Percentiles rank a stretch among this genome's conserved stretches.
Evolutionary conservation across 2,329 filamentous ascomycete species (phyloP).

Genomic region (Cytospora piceae): DNA sequence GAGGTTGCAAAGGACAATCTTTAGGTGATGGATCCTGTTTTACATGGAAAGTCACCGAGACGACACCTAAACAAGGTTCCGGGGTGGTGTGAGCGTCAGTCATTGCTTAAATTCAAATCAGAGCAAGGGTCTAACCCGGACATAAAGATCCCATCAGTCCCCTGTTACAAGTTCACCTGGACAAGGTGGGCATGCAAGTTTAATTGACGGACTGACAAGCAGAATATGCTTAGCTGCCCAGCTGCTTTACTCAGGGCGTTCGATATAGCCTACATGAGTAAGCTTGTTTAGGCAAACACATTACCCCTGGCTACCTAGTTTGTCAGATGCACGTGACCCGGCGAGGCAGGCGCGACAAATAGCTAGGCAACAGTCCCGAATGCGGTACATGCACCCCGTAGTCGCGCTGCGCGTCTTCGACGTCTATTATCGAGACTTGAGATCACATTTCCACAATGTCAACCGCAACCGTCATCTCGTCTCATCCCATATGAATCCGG

Average conservation of each 20-base stretch:
- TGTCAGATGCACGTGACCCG: conserved; percentile 23
- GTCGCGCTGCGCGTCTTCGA: conserved; percentile 5
- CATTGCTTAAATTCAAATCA: background rate
- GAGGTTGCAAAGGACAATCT: background rate
- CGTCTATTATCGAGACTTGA: background rate
- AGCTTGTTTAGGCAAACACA: background rate
- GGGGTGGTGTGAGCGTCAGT: background rate
- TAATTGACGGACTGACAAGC: too few species aligned
- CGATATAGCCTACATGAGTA: background rate
- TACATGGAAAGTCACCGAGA: background rate
- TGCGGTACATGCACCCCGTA: background rate
- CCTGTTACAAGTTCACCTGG: background rate
- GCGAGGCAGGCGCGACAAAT: conserved; percentile 15
- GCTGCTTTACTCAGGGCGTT: background rate
- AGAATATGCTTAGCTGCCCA: background rate
- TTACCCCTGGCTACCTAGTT: background rate
- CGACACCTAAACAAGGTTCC: background rate
- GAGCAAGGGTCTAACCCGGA: background rate
- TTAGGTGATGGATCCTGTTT: background rate
- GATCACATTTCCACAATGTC: background rate
- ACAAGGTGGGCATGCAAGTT: background rate
- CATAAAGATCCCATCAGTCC: background rate
- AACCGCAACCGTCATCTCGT: background rate
- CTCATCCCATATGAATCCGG: background rate
- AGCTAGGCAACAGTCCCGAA: conserved; percentile 18